Evolutionary conservation across 352 stramenopile species (phyloP).

Genomic region (Globisporangium camurandrum): DNA sequence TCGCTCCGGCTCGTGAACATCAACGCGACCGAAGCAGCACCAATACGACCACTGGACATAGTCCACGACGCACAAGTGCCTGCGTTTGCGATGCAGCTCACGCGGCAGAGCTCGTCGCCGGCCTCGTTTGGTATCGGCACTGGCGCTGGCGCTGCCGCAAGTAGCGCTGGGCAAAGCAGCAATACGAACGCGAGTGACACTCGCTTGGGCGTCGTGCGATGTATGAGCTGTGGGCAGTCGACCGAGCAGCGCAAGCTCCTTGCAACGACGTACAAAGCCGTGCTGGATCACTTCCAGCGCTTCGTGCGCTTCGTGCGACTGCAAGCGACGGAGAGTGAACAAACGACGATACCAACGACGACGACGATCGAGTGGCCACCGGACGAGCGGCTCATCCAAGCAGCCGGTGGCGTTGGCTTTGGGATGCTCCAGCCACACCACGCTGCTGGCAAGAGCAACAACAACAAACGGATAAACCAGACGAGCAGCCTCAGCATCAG

Average conservation of each 20-base stretch:
- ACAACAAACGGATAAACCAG: constrained; percentile 12
- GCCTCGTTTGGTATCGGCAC: not conserved
- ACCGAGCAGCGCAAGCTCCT: constrained; percentile 72
- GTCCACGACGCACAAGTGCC: constrained; percentile 62
- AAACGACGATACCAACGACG: too few species aligned
- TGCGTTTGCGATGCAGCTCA: constrained; percentile 18
- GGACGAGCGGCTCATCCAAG: constrained; percentile 76
- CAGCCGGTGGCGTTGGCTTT: constrained; percentile 91
- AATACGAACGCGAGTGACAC: not conserved
- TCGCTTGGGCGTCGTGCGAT: constrained; percentile 33
- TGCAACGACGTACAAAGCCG: constrained; percentile 89
- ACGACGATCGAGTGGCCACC: constrained; percentile 86
- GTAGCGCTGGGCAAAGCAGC: not conserved
- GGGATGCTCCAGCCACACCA: constrained; percentile 46
- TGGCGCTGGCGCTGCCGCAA: not conserved
- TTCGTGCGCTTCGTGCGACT: constrained; percentile 66
- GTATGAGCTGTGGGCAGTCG: constrained; percentile 77
- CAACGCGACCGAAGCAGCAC: constrained; percentile 7
- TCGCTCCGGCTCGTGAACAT: constrained; percentile 77
- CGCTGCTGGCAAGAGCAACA: not conserved
- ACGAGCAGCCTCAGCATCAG: not conserved
- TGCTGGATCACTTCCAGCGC: constrained; percentile 91
- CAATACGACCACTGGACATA: constrained; percentile 49
- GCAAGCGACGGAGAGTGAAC: constrained; percentile 30
- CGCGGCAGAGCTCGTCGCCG: not conserved